Evolutionary conservation across 495 filamentous ascomycete genomes (phyloP), one percentile per base, ranked within the genome.

Genomic region (Lasiosphaeria hispida): DNA sequence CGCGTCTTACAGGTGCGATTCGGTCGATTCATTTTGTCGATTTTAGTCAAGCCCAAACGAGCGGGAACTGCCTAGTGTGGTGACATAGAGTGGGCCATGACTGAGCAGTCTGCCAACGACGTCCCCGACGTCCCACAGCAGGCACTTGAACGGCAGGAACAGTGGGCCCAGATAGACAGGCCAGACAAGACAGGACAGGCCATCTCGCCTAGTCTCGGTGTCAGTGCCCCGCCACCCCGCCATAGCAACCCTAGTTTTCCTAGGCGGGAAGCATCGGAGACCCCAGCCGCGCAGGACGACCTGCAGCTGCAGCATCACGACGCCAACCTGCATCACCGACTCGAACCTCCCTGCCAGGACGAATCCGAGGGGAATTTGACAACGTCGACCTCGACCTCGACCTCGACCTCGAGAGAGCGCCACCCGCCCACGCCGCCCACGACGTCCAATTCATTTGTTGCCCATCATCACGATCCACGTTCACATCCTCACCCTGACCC

Each of bases 261-360:
- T 37, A 47, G 41, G 53, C 23, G 38, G 40, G 19, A 7, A 34
- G 49, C 35, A 19, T 10, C 6, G 23, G 23, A 30, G 23, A 54
- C 52, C 59, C 59, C 45, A 41, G 49, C 42, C 54, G 40, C 38
- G 55, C 57, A 66, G 23, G 39, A 48, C 45, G 54, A 55, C 52
- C 48, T 64, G 65, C 65, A 65, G 55, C 58, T 65, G 64, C 64
- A 61, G 14, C 41, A 56, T 10, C 39, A 39, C 35, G 17, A 55
- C 51, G 57, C 39, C 57, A 51, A 65, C 48, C 60, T 60, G 62
- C 62, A 62, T 65, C 65, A 65, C 65, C 50, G 48, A 55, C 52
- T 63, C 48, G 48, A 64, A 49, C 53, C 35, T 55, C 48, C 44
- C 52, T 48, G 48, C 35, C 48, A 48, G 36, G 35, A 15, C 39